These are phyloP conservation scores for Chamaecrista fasciculata DNA, from an alignment of 306 rosid species.

Conservation along the genomic window DNA sequence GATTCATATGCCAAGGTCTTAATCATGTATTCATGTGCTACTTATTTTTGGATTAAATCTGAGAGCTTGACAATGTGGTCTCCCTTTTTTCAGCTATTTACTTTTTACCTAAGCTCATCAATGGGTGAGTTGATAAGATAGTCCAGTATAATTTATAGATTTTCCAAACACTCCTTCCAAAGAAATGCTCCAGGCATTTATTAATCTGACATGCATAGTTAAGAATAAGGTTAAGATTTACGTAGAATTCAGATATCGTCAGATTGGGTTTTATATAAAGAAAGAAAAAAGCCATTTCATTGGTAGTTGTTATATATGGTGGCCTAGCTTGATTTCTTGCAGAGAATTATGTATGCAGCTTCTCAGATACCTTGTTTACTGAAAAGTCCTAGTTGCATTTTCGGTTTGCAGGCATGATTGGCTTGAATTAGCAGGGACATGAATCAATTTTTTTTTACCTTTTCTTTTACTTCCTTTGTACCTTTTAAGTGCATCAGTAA, in stretches of 20 bases:
- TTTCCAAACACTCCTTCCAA: neutral
- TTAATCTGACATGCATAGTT: neutral
- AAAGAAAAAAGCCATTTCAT: too few species aligned
- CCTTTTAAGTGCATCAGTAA: neutral
- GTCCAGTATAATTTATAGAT: neutral
- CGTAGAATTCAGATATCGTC: neutral
- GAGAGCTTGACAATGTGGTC: neutral
- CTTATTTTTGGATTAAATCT: neutral
- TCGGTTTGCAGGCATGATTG: neutral
- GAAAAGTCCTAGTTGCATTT: neutral
- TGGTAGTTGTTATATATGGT: neutral
- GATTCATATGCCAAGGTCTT: neutral
- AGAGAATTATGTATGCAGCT: neutral
- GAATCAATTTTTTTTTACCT: neutral
- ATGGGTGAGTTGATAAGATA: neutral
- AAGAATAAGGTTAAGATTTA: neutral
- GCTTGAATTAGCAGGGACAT: conserved; percentile 1
- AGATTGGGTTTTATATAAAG: neutral
- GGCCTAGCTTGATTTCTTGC: neutral
- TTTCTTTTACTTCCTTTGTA: neutral
- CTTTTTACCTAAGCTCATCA: neutral
- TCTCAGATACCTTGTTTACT: neutral
- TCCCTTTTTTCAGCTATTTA: neutral
- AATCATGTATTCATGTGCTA: neutral
- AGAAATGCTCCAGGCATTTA: neutral